Conservation (phyloP, 306 rosid genomes). For the Argentina anserina region DNA sequence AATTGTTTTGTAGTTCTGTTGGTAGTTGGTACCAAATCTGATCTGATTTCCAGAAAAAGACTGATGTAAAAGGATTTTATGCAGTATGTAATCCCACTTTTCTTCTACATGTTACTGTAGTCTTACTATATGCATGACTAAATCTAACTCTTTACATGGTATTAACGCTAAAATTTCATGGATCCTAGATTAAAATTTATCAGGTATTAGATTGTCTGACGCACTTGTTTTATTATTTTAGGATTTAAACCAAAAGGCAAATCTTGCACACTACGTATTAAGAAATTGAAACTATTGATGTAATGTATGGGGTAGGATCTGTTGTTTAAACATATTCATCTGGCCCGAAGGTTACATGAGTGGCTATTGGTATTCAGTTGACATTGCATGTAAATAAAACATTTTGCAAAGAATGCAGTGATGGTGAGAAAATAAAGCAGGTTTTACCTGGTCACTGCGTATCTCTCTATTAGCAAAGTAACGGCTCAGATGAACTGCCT, state of each 20-base stretch:
- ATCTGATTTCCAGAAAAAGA: neutral
- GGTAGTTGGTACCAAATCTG: neutral
- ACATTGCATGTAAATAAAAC: neutral
- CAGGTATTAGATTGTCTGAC: neutral
- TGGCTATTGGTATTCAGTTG: neutral
- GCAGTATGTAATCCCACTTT: neutral
- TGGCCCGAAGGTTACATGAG: neutral
- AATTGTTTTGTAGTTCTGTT: neutral
- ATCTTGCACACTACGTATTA: neutral
- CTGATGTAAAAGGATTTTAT: neutral
- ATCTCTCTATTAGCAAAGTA: constrained; percentile 67
- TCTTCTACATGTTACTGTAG: neutral
- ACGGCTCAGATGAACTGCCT: constrained; percentile 82
- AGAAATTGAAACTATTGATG: neutral
- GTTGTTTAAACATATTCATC: neutral
- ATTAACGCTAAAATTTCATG: neutral
- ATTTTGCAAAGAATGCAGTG: neutral
- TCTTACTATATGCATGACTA: neutral
- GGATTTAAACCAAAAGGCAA: neutral
- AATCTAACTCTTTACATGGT: neutral
- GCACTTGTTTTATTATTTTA: neutral
- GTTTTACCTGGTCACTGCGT: constrained; percentile 80
- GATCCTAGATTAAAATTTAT: neutral
- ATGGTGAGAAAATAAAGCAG: neutral
- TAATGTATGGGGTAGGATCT: neutral